phyloP scores from a whole-genome alignment of 768 basidiomycete species.

The Boletus sp. region DNA sequence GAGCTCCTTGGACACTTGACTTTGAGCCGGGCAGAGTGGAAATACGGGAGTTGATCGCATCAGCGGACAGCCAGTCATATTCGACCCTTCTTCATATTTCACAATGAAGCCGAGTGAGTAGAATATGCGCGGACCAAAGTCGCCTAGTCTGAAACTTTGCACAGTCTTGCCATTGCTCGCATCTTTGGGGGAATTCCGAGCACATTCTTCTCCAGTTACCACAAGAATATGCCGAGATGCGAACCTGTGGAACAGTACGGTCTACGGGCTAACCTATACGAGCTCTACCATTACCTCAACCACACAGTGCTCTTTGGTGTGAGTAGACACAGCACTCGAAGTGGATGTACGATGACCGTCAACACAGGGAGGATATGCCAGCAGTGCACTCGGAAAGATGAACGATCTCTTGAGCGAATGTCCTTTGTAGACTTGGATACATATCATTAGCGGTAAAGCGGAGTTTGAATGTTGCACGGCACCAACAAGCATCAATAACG shows the following conservation, averaged over 20 bases:
- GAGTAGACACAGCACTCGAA: slow-evolving; percentile 24
- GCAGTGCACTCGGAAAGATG: slow-evolving; percentile 50
- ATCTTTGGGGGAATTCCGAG: slow-evolving; percentile 75
- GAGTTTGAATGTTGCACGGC: slow-evolving; percentile 9
- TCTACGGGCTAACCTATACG: slow-evolving; percentile 64
- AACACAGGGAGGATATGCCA: slow-evolving; percentile 47
- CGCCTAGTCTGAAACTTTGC: slow-evolving; percentile 1
- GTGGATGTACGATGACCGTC: background rate
- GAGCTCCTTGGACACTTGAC: background rate
- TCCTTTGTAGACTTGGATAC: slow-evolving; percentile 15
- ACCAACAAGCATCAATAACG: slow-evolving; percentile 27
- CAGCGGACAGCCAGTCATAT: slow-evolving; percentile 62
- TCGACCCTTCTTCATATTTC: slow-evolving; percentile 75
- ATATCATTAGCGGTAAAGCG: too few species aligned
- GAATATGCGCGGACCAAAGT: background rate
- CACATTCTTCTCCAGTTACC: slow-evolving; percentile 64
- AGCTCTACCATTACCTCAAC: slow-evolving; percentile 79
- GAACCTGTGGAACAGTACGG: slow-evolving; percentile 64
- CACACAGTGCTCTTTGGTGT: slow-evolving; percentile 80
- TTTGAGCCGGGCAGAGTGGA: slow-evolving; percentile 49
- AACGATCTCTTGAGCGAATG: slow-evolving; percentile 38
- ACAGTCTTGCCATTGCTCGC: slow-evolving; percentile 69
- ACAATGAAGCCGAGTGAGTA: slow-evolving; percentile 77
- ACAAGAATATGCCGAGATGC: slow-evolving; percentile 57
- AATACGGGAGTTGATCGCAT: slow-evolving; percentile 60